These are phyloP conservation scores for Gymnopilus dilepis DNA, from an alignment of 768 basidiomycete genomes.

Conservation along the genomic window DNA sequence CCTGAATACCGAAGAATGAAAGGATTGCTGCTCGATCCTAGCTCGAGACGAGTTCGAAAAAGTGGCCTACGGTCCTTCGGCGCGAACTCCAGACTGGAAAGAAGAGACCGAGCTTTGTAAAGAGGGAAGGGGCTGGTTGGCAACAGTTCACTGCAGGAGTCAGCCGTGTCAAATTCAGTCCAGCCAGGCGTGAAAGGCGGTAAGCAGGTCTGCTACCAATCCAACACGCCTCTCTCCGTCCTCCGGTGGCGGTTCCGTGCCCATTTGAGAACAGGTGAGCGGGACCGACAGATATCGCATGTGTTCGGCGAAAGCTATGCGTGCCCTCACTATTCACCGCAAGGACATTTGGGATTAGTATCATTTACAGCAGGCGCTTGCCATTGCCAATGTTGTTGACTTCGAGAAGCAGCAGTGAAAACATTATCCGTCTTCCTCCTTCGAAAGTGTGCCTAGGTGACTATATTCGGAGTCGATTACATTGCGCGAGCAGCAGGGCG, in stretches of 20 bases:
- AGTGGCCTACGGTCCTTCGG: background rate
- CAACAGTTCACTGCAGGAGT: background rate
- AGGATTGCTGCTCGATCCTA: background rate
- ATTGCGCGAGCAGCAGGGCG: background rate
- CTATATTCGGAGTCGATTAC: background rate
- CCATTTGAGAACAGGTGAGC: background rate
- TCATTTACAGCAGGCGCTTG: background rate
- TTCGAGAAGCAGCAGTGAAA: too few species aligned
- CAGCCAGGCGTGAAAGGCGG: background rate
- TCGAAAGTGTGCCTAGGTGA: too few species aligned
- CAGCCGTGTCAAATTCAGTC: background rate
- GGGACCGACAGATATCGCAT: background rate
- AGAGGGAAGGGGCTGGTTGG: background rate
- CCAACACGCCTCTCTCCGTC: background rate
- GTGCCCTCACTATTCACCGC: background rate
- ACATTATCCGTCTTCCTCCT: too few species aligned
- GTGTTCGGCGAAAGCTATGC: background rate
- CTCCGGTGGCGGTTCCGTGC: background rate
- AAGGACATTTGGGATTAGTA: background rate
- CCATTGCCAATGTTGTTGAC: background rate
- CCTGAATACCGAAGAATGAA: background rate
- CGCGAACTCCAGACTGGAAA: background rate
- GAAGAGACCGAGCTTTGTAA: background rate
- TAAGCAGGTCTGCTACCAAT: too few species aligned
- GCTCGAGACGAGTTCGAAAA: background rate